Base-by-base conservation (phyloP, 345 rosid species). In the Hypericum androsaemum region DNA sequence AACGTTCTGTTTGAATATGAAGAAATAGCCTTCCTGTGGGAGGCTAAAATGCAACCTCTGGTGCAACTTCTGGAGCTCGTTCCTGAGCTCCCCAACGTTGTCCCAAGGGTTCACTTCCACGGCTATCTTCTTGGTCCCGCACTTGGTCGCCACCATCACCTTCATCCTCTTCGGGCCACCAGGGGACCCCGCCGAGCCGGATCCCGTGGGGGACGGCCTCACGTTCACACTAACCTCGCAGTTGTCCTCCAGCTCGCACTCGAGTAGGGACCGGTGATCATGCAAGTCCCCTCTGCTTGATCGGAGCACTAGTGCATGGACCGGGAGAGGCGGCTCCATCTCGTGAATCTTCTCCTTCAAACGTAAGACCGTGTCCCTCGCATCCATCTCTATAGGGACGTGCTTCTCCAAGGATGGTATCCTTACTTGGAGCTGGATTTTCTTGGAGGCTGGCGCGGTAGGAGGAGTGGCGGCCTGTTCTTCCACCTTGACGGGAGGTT, bases 1-100 rank as follows among this genome's bases (percentile, higher is more conserved):
- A 15, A 87, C 85, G 44, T 79, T 77, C 69, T 80, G 83, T 43
- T 79, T 71, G 64, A 75, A 72, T 11, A 79, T 74, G 61, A 89
- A 89, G 41, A 86, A 86, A 22, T 84, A 86, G 2, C 86, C 95
- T 63, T 86, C 94, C 15, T 65, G 75, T 8, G 90, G 97, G 5
- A 81, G 74, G 47, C 61, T 71, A 12, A 89, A 54, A 10, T 81
- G 72, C 44, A 64, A 36, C 57, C 64, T 75, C 57, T 80, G 75
- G 5, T 76, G 79, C 88, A 89, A 41, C 63, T 71, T 80, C 17
- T 74, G 74, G 32, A 90, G 65, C 65, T 80, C 82, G 42, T 74
- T 82, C 59, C 86, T 84, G 62, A 86, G 52, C 55, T 78, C 86
- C 12, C 83, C 76, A 0, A 89, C 90, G 5, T 72, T 78, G 56